Percentiles rank a stretch among this genome's conserved stretches.
Conservation (phyloP, 2,329 filamentous ascomycete species). For the Penicillium capsulatum region DNA sequence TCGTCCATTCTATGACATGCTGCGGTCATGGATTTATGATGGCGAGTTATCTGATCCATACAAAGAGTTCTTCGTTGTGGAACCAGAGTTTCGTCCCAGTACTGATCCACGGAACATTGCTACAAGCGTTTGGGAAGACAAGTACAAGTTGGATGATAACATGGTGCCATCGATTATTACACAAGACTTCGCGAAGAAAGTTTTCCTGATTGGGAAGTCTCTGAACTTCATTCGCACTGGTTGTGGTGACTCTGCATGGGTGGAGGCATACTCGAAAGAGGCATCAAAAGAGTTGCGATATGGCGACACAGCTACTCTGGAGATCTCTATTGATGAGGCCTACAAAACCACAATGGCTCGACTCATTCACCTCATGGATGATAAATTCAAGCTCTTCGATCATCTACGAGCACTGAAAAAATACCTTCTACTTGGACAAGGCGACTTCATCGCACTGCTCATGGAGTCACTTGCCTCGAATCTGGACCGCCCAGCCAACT, state of each 20-base stretch:
- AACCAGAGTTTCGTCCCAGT: slow-evolving; percentile 61
- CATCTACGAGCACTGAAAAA: slow-evolving; percentile 89
- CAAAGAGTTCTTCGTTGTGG: slow-evolving; percentile 88
- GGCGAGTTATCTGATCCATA: slow-evolving; percentile 97
- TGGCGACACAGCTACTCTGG: slow-evolving; percentile 85
- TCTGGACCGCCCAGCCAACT: slow-evolving; percentile 90
- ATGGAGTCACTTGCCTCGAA: slow-evolving; percentile 96
- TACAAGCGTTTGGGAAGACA: slow-evolving; percentile 96
- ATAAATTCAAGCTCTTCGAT: slow-evolving; percentile 91
- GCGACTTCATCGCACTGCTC: slow-evolving; percentile 92
- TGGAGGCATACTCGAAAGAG: slow-evolving; percentile 88
- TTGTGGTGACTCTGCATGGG: slow-evolving; percentile 90
- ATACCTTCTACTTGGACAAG: slow-evolving; percentile 89
- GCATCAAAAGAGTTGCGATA: slow-evolving; percentile 89
- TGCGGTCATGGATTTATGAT: slow-evolving; percentile 96
- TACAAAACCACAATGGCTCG: slow-evolving; percentile 98
- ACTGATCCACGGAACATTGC: slow-evolving; percentile 52
- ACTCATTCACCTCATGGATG: slow-evolving; percentile 86
- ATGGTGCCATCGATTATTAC: slow-evolving; percentile 95
- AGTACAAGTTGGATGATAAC: slow-evolving; percentile 77
- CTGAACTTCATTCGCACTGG: slow-evolving; percentile 97
- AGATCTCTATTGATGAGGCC: slow-evolving; percentile 90
- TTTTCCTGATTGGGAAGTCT: slow-evolving; percentile 95
- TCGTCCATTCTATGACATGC: slow-evolving; percentile 91
- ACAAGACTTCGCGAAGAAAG: slow-evolving; percentile 87